Conservation (phyloP, 306 rosid genomes). For the Rosa chinensis region DNA sequence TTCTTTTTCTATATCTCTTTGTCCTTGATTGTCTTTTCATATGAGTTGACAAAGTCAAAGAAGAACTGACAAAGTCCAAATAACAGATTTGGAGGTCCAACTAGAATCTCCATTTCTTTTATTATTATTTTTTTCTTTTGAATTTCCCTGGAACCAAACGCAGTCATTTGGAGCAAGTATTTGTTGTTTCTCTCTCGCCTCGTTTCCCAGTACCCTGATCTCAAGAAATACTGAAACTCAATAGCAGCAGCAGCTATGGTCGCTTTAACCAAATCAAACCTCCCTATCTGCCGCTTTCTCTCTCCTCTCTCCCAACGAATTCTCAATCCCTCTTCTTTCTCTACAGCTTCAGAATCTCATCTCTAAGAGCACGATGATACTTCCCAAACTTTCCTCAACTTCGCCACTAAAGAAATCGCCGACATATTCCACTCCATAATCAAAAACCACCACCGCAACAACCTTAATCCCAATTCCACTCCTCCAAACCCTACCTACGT, state of each 20-base stretch:
- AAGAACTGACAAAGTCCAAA: too few species aligned
- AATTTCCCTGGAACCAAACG: background rate
- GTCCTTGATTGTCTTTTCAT: too few species aligned
- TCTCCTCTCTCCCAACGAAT: conserved; percentile 18
- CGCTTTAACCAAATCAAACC: conserved; percentile 31
- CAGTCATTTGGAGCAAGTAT: background rate
- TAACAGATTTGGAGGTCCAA: too few species aligned
- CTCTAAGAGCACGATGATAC: conserved; percentile 27
- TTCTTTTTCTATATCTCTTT: too few species aligned
- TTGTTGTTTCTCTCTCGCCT: background rate
- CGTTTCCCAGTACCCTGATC: background rate
- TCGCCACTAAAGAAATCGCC: conserved; percentile 51
- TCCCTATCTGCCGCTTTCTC: conserved; percentile 30
- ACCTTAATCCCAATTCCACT: conserved; percentile 46
- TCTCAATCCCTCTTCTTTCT: conserved; percentile 31
- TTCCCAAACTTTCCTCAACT: conserved; percentile 24
- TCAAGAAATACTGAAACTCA: background rate
- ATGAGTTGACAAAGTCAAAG: too few species aligned
- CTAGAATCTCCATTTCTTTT: too few species aligned
- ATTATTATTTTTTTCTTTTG: too few species aligned
- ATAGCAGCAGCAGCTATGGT: conserved; percentile 39
- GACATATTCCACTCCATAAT: conserved; percentile 58
- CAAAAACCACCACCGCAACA: conserved; percentile 72
- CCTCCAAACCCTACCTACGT: conserved; percentile 49
- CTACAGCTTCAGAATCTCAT: conserved; percentile 40